phyloP scores from a whole-genome alignment of 352 stramenopile genomes.

The Phytophthora citrophthora region DNA sequence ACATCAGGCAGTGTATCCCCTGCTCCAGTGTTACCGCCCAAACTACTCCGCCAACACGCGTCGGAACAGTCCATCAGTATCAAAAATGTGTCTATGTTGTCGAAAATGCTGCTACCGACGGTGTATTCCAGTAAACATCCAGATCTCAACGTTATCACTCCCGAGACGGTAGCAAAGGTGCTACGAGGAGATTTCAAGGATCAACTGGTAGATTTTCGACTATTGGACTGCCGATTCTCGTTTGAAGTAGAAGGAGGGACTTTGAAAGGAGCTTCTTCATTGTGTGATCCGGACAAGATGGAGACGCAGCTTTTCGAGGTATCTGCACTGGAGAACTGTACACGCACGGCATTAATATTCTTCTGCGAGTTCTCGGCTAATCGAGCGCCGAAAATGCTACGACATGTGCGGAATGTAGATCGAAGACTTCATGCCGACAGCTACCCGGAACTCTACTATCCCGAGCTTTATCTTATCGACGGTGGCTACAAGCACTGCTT shows the following conservation, averaged over 20 bases:
- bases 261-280: constrained; percentile 42
- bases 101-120: constrained; percentile 48
- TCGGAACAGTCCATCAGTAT: constrained; percentile 21
- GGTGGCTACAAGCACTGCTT: constrained; percentile 80
- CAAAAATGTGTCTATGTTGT: not conserved
- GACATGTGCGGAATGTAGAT: constrained; percentile 69
- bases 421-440: constrained; percentile 59
- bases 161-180: constrained; percentile 47
- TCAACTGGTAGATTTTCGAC: constrained; percentile 33
- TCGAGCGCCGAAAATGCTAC: constrained; percentile 73
- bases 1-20: constrained; percentile 2
- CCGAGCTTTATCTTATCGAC: constrained; percentile 73
- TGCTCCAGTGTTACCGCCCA: constrained; percentile 4
- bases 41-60: constrained; percentile 8
- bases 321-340: constrained; percentile 23
- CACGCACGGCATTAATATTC: constrained; percentile 60
- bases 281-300: constrained; percentile 51
- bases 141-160: constrained; percentile 67
- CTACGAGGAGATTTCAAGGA: constrained; percentile 45
- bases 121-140: constrained; percentile 59
- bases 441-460: constrained; percentile 72
- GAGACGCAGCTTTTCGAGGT: constrained; percentile 47
- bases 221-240: constrained; percentile 70
- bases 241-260: constrained; percentile 59
- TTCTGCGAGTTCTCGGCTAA: constrained; percentile 79